phyloP scores from a whole-genome alignment of 2,329 filamentous ascomycete genomes.

The Xylariaceae sp. region DNA sequence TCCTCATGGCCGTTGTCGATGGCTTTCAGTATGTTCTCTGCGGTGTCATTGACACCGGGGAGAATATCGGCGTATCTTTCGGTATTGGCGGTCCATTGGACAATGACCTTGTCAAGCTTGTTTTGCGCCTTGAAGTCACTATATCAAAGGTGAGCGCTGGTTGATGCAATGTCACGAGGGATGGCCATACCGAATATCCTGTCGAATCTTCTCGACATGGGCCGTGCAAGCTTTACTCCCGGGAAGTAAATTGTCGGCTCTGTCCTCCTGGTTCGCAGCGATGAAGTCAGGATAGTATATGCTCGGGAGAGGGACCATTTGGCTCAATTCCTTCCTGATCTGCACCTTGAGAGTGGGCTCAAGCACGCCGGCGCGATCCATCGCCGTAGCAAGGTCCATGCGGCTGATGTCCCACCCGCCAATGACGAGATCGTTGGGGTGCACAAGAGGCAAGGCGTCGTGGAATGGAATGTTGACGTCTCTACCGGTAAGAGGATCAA shows the following conservation, averaged over 20 bases:
- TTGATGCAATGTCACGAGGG: not conserved
- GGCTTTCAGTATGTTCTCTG: constrained; percentile 83
- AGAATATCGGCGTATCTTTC: constrained; percentile 91
- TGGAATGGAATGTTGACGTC: constrained; percentile 98
- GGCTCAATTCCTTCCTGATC: constrained; percentile 88
- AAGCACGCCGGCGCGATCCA: constrained; percentile 93
- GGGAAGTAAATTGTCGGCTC: constrained; percentile 83
- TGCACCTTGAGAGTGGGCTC: constrained; percentile 89
- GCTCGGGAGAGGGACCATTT: constrained; percentile 83
- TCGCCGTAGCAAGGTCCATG: constrained; percentile 82
- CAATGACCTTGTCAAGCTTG: constrained; percentile 86
- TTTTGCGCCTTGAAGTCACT: constrained; percentile 87
- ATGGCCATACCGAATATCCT: constrained; percentile 71
- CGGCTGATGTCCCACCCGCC: constrained; percentile 97
- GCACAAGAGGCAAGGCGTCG: constrained; percentile 89
- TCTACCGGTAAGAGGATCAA: constrained; percentile 73
- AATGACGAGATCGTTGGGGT: constrained; percentile 91
- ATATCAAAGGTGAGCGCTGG: constrained; percentile 17
- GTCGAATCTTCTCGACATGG: constrained; percentile 88
- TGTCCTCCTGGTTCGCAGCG: constrained; percentile 94
- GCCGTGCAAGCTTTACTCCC: constrained; percentile 79
- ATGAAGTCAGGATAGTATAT: constrained; percentile 99
- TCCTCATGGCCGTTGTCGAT: constrained; percentile 86
- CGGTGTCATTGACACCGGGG: constrained; percentile 89
- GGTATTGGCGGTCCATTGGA: constrained; percentile 98